Conservation (phyloP, 73 alveolate genomes). For the Symbiodinium natans region DNA sequence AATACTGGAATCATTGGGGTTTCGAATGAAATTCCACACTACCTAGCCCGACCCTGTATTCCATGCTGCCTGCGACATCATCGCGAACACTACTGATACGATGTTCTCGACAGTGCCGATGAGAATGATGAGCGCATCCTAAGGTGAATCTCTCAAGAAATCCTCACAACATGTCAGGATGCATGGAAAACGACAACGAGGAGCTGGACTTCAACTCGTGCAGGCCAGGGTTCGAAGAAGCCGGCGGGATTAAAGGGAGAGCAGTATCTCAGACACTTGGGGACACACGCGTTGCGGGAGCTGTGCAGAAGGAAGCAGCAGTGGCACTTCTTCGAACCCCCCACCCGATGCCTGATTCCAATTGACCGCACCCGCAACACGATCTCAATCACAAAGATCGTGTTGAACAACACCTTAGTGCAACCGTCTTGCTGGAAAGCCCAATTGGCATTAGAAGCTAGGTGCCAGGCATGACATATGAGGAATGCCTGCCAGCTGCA, state of each 20-base stretch:
- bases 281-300: no score
- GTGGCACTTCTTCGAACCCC: no score
- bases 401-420: conserved; percentile 46
- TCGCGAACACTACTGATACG: conserved; percentile 33
- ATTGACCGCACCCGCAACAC: conserved; percentile 51
- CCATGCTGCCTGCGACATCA: conserved; percentile 47
- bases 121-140: conserved; percentile 64
- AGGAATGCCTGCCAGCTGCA: conserved; percentile 31
- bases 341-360: conserved; percentile 51
- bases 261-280: conserved; percentile 27
- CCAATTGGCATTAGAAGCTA: background rate
- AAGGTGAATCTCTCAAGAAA: background rate
- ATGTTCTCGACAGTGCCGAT: conserved; percentile 74
- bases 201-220: no score
- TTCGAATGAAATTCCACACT: background rate
- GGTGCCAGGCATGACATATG: conserved; percentile 29
- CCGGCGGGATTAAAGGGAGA: conserved; percentile 79
- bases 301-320: no score
- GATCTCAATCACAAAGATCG: conserved; percentile 34
- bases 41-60: no score
- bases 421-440: background rate
- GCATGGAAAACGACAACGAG: background rate
- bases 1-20: no score
- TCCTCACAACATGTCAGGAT: background rate
- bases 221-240: background rate